Evolutionary conservation across 352 stramenopile species (phyloP).

Genomic region (Peronospora destructor): DNA sequence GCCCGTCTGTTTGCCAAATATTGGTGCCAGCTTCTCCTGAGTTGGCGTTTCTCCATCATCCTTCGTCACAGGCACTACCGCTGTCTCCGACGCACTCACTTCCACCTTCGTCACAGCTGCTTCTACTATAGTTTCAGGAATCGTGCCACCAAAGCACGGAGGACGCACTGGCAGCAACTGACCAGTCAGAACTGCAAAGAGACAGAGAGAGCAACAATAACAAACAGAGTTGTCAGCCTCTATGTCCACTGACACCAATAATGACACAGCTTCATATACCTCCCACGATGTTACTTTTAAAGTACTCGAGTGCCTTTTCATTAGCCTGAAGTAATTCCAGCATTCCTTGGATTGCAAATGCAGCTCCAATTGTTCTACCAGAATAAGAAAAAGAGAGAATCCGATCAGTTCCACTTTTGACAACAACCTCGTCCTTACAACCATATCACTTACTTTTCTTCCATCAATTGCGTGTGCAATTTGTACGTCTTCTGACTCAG

Average conservation of each 20-base stretch:
- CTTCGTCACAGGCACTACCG: background rate
- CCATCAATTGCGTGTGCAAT: slow-evolving; percentile 41
- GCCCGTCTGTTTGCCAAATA: slow-evolving; percentile 21
- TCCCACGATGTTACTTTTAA: slow-evolving; percentile 53
- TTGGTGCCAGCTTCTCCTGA: slow-evolving; percentile 24
- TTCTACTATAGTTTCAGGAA: slow-evolving; percentile 21
- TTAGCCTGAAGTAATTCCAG: slow-evolving; percentile 44
- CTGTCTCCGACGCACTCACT: slow-evolving; percentile 7
- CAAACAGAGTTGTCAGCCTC: background rate
- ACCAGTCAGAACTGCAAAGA: slow-evolving; percentile 34
- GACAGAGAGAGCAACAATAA: background rate
- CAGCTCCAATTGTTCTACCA: slow-evolving; percentile 37
- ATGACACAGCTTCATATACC: slow-evolving; percentile 22
- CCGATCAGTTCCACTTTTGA: background rate
- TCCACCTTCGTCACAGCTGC: slow-evolving; percentile 19
- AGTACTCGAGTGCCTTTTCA: slow-evolving; percentile 42
- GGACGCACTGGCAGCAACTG: slow-evolving; percentile 29
- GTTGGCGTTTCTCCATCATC: slow-evolving; percentile 1
- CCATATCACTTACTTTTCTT: slow-evolving; percentile 43
- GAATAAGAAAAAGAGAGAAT: background rate
- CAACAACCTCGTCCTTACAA: background rate
- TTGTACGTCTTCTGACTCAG: slow-evolving; percentile 39
- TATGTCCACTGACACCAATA: background rate
- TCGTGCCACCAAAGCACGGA: slow-evolving; percentile 34
- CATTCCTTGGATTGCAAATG: slow-evolving; percentile 37